phyloP scores from a whole-genome alignment of 2,329 filamentous ascomycete genomes.

The Paraphaeosphaeria minitans region DNA sequence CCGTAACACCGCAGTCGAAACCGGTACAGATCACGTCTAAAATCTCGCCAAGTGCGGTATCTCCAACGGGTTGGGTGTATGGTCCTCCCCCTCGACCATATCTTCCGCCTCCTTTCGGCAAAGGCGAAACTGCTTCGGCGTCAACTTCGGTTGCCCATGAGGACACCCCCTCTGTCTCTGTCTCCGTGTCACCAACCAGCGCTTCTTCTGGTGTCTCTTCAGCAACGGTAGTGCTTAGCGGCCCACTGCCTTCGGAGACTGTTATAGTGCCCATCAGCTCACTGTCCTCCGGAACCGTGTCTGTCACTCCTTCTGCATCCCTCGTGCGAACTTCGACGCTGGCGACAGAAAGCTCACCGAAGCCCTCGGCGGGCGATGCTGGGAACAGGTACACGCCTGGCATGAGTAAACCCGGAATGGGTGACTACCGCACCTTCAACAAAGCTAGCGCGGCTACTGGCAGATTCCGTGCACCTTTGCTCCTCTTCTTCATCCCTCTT shows the following conservation, averaged over 20 bases:
- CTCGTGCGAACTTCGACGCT: not conserved
- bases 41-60: not conserved
- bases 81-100: not conserved
- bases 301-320: not conserved
- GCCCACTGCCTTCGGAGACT: not conserved
- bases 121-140: not conserved
- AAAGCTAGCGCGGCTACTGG: not conserved
- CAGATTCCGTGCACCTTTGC: not conserved
- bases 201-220: not conserved
- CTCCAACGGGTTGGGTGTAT: not conserved
- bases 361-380: not conserved
- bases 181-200: not conserved
- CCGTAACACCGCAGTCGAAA: not conserved
- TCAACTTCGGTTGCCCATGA: not conserved
- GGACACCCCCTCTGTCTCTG: not conserved
- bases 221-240: not conserved
- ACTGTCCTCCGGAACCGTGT: not conserved
- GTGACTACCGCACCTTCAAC: no score
- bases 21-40: not conserved
- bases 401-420: no score
- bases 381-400: not conserved
- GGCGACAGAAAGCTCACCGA: not conserved
- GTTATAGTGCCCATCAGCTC: not conserved
- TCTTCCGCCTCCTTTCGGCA: not conserved
- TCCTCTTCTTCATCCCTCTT: not conserved